Base-by-base conservation (phyloP, 257 asterid species). In the Coffea canephora region DNA sequence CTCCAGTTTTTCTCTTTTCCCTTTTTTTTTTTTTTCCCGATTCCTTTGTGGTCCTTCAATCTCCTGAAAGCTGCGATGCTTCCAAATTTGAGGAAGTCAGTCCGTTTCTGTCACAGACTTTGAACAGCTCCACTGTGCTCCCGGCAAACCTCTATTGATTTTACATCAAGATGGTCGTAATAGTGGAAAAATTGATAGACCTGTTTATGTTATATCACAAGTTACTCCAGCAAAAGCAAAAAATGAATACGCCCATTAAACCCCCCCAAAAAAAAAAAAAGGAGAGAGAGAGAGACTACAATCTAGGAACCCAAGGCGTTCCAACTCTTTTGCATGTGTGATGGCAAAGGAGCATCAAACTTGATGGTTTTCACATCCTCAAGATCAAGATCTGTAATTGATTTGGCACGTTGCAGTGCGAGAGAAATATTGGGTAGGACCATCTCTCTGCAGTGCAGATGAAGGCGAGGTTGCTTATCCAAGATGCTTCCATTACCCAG, bases 401-500 rank as follows among this genome's bases (percentile, higher is more conserved):
- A 54, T 74, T 73, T 78, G 43, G 82, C 89, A 69, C 73, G 79
- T 84, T 82, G 84, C 87, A 88, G 70, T 71, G 86, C 91, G 73
- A 48, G 49, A 77, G 96, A 88, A 27, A 95, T 86, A 77, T 91
- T 85, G 31, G 97, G 99, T 83, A 95, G 86, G 71, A 83, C 77
- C 90, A 93, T 89, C 85, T 92, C 90, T 86, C 87, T 95, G 73
- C 98, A 95, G 78, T 95, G 99, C 82, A 95, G 98, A 88, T 93
- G 98, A 79, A 95, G 98, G 68, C 71, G 82, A 48, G 89, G 87
- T 45, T 89, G 92, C 84, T 84, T 89, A 66, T 92, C 98, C 1
- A 86, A 86, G 75, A 91, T 57, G 83, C 90, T 89, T 84, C 98
- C 99, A 73, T 78, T 87, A 71, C 84, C 91, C 84, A 87, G 79